Percentiles rank a stretch among this genome's conserved stretches.
Evolutionary conservation across 2,329 filamentous ascomycete species (phyloP).

Genomic region (Aspergillus vadensis): DNA sequence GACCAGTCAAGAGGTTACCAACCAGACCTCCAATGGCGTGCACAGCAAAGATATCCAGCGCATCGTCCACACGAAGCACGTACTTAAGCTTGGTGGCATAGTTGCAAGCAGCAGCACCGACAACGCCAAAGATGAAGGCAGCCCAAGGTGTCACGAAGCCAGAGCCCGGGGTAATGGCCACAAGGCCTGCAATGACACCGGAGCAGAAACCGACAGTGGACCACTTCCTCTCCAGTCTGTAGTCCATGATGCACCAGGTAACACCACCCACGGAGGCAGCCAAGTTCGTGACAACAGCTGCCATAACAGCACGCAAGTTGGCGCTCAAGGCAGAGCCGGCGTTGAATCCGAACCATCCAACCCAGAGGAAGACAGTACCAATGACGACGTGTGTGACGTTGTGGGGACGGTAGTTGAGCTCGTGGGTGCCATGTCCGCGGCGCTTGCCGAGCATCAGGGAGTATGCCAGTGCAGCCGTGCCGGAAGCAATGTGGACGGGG

Average conservation of each 20-base stretch:
- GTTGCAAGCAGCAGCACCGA: slow-evolving; percentile 78
- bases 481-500: slow-evolving; percentile 84
- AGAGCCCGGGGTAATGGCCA: slow-evolving; percentile 85
- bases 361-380: slow-evolving; percentile 91
- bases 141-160: slow-evolving; percentile 85
- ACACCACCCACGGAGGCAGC: slow-evolving; percentile 82
- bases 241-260: slow-evolving; percentile 87
- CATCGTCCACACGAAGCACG: slow-evolving; percentile 76
- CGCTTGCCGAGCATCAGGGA: slow-evolving; percentile 89
- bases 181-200: slow-evolving; percentile 81
- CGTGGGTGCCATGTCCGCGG: slow-evolving; percentile 79
- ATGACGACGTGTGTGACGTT: slow-evolving; percentile 92
- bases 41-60: slow-evolving; percentile 84
- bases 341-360: slow-evolving; percentile 96
- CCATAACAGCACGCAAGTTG: slow-evolving; percentile 84
- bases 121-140: slow-evolving; percentile 74
- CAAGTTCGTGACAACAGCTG: slow-evolving; percentile 81
- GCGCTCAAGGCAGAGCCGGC: slow-evolving; percentile 79
- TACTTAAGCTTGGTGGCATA: slow-evolving; percentile 93
- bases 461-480: slow-evolving; percentile 81
- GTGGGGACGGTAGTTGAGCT: slow-evolving; percentile 88
- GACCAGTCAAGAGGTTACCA: slow-evolving; percentile 75
- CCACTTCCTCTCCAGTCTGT: slow-evolving; percentile 86
- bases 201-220: slow-evolving; percentile 93
- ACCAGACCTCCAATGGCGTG: slow-evolving; percentile 77